A percentile compares a stretch with the other conserved stretches of the same genome.
These are phyloP conservation scores for Cryptosporidium bovis DNA, from an alignment of 169 alveolate species.

Conservation along the genomic window DNA sequence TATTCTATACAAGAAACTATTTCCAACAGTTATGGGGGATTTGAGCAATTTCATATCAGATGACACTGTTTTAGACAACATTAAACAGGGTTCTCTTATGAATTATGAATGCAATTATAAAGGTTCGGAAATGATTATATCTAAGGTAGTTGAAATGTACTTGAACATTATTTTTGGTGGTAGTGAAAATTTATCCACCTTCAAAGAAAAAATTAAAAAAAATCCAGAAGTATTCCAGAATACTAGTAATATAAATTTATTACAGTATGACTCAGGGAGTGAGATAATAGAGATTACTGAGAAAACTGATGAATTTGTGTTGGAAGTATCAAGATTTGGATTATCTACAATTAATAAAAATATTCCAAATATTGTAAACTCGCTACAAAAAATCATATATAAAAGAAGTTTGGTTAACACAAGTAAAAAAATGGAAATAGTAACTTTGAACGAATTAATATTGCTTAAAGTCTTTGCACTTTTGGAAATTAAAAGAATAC, in stretches of 20 bases:
- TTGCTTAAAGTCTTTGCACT: slow-evolving; percentile 22
- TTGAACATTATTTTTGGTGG: slow-evolving; percentile 54
- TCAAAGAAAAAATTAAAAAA: background rate
- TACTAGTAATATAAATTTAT: background rate
- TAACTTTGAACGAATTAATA: slow-evolving; percentile 33
- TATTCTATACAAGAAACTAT: background rate
- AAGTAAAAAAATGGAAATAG: slow-evolving; percentile 6
- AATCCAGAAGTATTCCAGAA: background rate
- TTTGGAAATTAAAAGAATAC: background rate
- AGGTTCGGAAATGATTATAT: slow-evolving; percentile 22
- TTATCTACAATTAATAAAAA: background rate
- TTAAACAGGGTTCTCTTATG: background rate
- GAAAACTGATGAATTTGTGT: background rate
- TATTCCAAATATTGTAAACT: slow-evolving; percentile 22
- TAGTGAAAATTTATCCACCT: background rate
- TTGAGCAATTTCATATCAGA: slow-evolving; percentile 2
- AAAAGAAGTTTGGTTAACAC: background rate
- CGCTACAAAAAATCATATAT: slow-evolving; percentile 24
- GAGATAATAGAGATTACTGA: background rate
- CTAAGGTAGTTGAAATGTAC: slow-evolving; percentile 12
- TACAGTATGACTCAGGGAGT: background rate
- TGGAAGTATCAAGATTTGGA: slow-evolving; percentile 10
- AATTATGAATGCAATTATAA: background rate
- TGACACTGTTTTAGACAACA: background rate
- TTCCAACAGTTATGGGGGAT: slow-evolving; percentile 12